Base-by-base conservation (phyloP, 176 grass and related monocot genomes). In the Oryza meridionalis region DNA sequence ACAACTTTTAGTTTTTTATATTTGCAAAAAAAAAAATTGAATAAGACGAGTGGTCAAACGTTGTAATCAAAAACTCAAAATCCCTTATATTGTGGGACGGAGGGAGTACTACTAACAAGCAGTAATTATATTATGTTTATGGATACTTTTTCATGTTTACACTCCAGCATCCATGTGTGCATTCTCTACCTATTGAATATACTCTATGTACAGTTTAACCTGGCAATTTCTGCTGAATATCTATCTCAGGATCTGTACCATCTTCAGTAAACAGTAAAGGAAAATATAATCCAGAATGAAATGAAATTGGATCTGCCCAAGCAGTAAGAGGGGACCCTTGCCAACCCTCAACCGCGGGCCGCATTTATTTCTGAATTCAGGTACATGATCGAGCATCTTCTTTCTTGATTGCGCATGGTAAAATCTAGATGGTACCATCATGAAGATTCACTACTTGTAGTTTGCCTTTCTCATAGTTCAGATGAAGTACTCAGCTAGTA, bases 281-380 rank as follows among this genome's bases (percentile, higher is more conserved):
- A 72, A 72, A 84, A 40, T 40, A 40, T 40, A 40, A 84, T 59
- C 61, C 31, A 15, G 5, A 68, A 11, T 45, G n/a, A 19, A 80
- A 62, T 24, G 58, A 24, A 40, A 62, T 50, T 55, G 9, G 63
- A 76, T 43, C 31, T 67, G 73, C n/a, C 67, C 67, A 88, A 83
- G 58, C 58, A 42, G 49, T 62, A 62, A 81, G 47, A 53, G 67
- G 76, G 78, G 70, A 24, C 87, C 70, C 77, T 69, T 47, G 37
- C 67, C 79, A 86, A 78, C 88, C 15, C 35, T 85, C 88, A 82
- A 21, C 88, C 46, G 45, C 37, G 38, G 38, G 1, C 67, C 27
- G 79, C 88, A 90, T 86, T 90, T 73, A 90, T 43, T 78, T 33
- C 58, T 64, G 64, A 64, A 64, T 82, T 86, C 19, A 50, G 51